A percentile compares a stretch with the other conserved stretches of the same genome.
These are phyloP conservation scores for Hanseniaspora uvarum DNA, from an alignment of 1,139 yeast genomes.

Conservation along the genomic window DNA sequence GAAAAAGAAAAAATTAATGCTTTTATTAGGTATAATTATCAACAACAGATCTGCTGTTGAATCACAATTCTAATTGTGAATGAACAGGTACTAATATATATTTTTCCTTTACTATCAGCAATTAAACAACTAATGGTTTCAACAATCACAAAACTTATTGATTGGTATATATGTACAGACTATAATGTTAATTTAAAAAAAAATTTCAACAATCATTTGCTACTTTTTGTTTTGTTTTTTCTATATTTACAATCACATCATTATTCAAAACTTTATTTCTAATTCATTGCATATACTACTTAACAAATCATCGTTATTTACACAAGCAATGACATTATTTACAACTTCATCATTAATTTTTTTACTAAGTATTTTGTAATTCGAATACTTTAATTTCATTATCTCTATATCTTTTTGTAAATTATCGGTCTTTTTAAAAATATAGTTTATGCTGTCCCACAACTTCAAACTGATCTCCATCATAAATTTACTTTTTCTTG, in stretches of 20 bases:
- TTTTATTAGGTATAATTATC: too few relatives aligned
- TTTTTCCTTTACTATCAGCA: too few relatives aligned
- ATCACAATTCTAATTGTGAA: too few relatives aligned
- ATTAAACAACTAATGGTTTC: too few relatives aligned
- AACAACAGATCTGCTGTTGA: too few relatives aligned
- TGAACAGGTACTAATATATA: too few relatives aligned
- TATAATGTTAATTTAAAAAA: too few relatives aligned
- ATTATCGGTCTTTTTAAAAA: neutral
- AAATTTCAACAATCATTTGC: too few relatives aligned
- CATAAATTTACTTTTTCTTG: neutral
- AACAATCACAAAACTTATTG: too few relatives aligned
- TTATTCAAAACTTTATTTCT: neutral
- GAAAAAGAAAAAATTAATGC: too few relatives aligned
- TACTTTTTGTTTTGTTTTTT: too few relatives aligned
- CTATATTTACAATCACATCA: neutral
- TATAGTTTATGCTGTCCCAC: conserved; percentile 3
- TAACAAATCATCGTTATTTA: neutral
- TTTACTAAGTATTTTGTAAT: neutral
- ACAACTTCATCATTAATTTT: neutral
- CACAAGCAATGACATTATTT: neutral
- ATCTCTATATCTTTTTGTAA: neutral
- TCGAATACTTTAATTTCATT: neutral
- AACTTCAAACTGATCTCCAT: neutral
- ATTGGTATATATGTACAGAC: too few relatives aligned
- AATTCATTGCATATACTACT: neutral